A percentile compares a stretch with the other conserved stretches of the same genome.
These are phyloP conservation scores for Polyplosphaeria fusca DNA, from an alignment of 495 filamentous ascomycete genomes.

Conservation along the genomic window DNA sequence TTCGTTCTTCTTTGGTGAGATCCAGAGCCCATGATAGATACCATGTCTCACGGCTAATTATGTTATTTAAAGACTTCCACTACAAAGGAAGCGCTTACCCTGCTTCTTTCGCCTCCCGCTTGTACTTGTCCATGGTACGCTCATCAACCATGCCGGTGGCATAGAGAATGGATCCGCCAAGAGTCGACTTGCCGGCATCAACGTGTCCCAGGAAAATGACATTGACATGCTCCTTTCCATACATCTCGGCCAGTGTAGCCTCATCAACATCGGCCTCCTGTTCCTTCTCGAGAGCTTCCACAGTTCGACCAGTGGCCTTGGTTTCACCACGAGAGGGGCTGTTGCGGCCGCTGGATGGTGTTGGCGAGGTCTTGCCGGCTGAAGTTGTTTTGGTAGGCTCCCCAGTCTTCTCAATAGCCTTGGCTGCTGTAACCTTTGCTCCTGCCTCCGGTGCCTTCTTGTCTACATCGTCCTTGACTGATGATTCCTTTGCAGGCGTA, in stretches of 20 bases:
- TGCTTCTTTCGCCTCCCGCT: slow-evolving; percentile 89
- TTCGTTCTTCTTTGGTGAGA: slow-evolving; percentile 89
- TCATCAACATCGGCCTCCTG: slow-evolving; percentile 90
- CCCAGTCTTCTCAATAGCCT: slow-evolving; percentile 75
- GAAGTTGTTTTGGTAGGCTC: slow-evolving; percentile 50
- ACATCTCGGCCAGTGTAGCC: slow-evolving; percentile 86
- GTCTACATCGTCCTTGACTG: slow-evolving; percentile 47
- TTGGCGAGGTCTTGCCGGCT: slow-evolving; percentile 68
- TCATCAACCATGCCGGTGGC: slow-evolving; percentile 98
- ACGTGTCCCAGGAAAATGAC: slow-evolving; percentile 98
- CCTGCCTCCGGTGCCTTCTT: slow-evolving; percentile 59
- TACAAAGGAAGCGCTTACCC: too few species aligned
- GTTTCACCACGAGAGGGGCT: slow-evolving; percentile 55
- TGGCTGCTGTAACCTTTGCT: slow-evolving; percentile 70
- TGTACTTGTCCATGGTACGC: slow-evolving; percentile 96
- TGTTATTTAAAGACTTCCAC: too few species aligned
- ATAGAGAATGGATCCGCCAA: slow-evolving; percentile 89
- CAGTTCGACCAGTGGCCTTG: slow-evolving; percentile 59
- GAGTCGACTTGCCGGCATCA: slow-evolving; percentile 93
- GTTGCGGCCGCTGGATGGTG: slow-evolving; percentile 72
- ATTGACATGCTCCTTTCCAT: slow-evolving; percentile 98
- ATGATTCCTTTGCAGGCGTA: slow-evolving; percentile 32
- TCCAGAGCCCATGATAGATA: slow-evolving; percentile 97
- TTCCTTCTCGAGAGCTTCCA: slow-evolving; percentile 79
- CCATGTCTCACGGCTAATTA: slow-evolving; percentile 98